Base-by-base conservation (phyloP, 352 stramenopile genomes). In the Blastocystis sp. region DNA sequence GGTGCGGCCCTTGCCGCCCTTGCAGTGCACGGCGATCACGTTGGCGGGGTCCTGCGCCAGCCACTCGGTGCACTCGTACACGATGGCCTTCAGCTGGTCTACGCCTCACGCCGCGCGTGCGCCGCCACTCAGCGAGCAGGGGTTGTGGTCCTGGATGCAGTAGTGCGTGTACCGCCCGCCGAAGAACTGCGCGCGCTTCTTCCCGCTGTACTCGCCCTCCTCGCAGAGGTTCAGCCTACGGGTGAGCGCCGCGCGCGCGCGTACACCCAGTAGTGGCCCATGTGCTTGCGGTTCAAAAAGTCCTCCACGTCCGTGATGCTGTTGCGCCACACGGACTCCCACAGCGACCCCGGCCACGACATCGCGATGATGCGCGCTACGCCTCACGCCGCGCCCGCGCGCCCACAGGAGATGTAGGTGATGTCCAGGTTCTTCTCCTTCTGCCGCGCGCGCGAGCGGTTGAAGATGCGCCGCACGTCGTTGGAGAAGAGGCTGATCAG, bases 1-100 rank as follows among this genome's bases (percentile, higher is more conserved):
- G 11, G 84, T 89, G 23, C 84, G 70, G 3, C 84, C 84, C 38
- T 89, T 89, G 0, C 84, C 84, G 28, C 84, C 84, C 52, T 89
- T 89, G 61, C 84, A 89, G 60, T 89, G 84, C 0, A 89, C 38
- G 1, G 56, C 84, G 23, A 89, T 34, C 60, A 88, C 84, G 56
- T 89, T 89, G 3, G 48, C 10, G 2, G 70, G 70, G 64, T 67
- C 71, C 28, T 74, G 65, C 17, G 60, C 61, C 9, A 89, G 59
- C 69, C 71, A 89, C 11, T 89, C 71, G 11, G 41, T 86, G 28
- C 62, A 70, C 41, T 70, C 60, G 52, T 70, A 70, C 4, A 74
- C 14, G 62, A 89, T 81, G 9, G 56, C 80, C 48, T 60, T 38
- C 28, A 88, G 23, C 41, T 88, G 80, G 19, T 23, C 40, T n/a